Conservation (phyloP, 2,329 filamentous ascomycete genomes). For the Penicillium sp. region DNA sequence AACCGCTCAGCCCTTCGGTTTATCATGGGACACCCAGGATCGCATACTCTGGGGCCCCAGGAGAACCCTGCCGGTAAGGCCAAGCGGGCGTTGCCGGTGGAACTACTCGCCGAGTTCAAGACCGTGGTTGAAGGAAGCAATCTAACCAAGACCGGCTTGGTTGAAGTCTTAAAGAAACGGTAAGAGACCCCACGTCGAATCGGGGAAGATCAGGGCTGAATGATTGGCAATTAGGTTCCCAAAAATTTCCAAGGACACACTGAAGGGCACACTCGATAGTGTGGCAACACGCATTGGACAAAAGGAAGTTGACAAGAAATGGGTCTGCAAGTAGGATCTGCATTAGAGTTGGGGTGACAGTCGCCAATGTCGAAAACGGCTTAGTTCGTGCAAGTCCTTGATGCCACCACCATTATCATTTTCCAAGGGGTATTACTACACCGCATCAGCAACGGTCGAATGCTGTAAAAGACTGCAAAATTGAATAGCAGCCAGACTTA, state of each 20-base stretch:
- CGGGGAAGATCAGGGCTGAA: conserved; percentile 4
- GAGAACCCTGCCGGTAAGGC: conserved; percentile 29
- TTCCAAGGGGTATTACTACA: neutral
- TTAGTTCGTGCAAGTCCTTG: neutral
- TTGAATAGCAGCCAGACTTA: neutral
- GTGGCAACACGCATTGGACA: conserved; percentile 68
- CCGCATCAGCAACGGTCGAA: neutral
- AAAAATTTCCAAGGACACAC: conserved; percentile 69
- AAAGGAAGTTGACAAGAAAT: conserved; percentile 68
- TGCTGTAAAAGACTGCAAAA: neutral
- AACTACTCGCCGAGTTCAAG: conserved; percentile 71
- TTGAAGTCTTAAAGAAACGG: conserved; percentile 76
- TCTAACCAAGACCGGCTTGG: conserved; percentile 73
- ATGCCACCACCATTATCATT: conserved; percentile 1
- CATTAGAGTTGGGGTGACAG: neutral
- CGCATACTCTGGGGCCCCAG: conserved; percentile 14
- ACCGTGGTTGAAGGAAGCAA: conserved; percentile 70
- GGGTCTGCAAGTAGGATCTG: conserved; percentile 52
- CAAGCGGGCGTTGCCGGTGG: conserved; percentile 58
- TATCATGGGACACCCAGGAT: conserved; percentile 28
- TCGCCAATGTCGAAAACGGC: neutral
- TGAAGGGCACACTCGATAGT: conserved; percentile 71
- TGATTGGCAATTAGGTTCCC: conserved; percentile 59
- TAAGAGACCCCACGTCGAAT: conserved; percentile 35
- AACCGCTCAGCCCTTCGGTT: conserved; percentile 28